Evolutionary conservation across 2,329 filamentous ascomycete species (phyloP).

Genomic region (Neonectria punicea): DNA sequence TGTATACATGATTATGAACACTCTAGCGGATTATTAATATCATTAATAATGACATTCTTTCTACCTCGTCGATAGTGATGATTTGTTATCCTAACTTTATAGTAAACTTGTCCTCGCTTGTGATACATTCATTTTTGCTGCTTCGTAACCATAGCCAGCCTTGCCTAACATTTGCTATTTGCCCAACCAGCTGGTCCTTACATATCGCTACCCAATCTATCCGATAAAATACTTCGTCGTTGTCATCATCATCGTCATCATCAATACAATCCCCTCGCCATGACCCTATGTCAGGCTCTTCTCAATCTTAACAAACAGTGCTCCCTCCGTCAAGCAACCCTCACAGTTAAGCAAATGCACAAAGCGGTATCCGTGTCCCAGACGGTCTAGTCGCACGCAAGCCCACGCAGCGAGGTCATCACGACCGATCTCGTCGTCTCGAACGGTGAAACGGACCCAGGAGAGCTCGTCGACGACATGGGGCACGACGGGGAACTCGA

Average conservation of each 20-base stretch:
- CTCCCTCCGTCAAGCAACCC: constrained; percentile 73
- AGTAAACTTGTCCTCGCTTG: neutral
- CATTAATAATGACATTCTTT: constrained; percentile 5
- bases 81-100: neutral
- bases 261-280: neutral
- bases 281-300: constrained; percentile 59
- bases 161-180: neutral
- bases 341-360: constrained; percentile 78
- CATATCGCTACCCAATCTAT: neutral
- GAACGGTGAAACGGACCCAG: constrained; percentile 85
- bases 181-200: neutral
- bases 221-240: neutral
- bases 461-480: constrained; percentile 75
- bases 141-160: neutral
- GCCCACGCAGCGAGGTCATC: constrained; percentile 89
- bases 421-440: constrained; percentile 83
- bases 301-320: constrained; percentile 77
- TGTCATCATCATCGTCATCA: constrained; percentile 8
- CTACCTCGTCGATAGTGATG: neutral
- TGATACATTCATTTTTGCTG: neutral
- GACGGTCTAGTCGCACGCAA: constrained; percentile 84
- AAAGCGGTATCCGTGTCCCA: constrained; percentile 80
- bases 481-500: constrained; percentile 65
- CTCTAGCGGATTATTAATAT: constrained; percentile 8
- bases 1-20: constrained; percentile 3